Evolutionary conservation across 2,329 filamentous ascomycete species (phyloP), one percentile per base, ranked within the genome.

Genomic region (Proliferodiscus dingleyae): DNA sequence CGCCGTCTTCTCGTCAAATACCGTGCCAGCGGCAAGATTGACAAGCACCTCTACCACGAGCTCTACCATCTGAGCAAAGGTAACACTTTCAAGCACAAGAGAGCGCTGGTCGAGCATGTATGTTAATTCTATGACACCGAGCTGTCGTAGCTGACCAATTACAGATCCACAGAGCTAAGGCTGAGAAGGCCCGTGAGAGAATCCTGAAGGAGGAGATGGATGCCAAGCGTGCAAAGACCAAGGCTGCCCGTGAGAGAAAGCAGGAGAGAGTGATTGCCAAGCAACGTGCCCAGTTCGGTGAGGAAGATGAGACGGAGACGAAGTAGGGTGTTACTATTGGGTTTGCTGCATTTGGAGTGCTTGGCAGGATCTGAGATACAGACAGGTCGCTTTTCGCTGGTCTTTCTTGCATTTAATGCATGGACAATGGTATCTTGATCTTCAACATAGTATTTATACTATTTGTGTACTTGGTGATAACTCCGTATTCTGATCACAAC

Each of bases 51-150:
- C 56, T 98, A 98, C 85, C 93, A 98, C 84, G 90, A 97, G 80
- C 89, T 98, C 64, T 98, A 98, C 84, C 93, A 96, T 77, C 80
- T 95, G 72, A 93, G 87, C 85, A 98, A 98, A 90, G 94, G 93
- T 94, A 98, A 98, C 86, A 91, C 93, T 73, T 98, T 98, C 87
- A 98, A 98, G 90, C 93, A 98, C 89, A 98, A 97, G 90, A 87
- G 93, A 77, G 93, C 90, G 69, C 85, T 98, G 67, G 89, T 98
- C 72, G 93, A 98, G 84, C 93, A 98, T 81, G 93, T 98, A 94
- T 70, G 93, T 89, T 66, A 45, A 41, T 21, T 19, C 16, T 16
- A 8, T 26, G 23, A 42, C 5, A 34, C n/a, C 46, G 38, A 50
- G 65, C 44, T 65, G 26, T 22, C 6, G 21, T 6, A 33, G 23